phyloP scores from a whole-genome alignment of 768 basidiomycete species.

The Termitomyces sp. region DNA sequence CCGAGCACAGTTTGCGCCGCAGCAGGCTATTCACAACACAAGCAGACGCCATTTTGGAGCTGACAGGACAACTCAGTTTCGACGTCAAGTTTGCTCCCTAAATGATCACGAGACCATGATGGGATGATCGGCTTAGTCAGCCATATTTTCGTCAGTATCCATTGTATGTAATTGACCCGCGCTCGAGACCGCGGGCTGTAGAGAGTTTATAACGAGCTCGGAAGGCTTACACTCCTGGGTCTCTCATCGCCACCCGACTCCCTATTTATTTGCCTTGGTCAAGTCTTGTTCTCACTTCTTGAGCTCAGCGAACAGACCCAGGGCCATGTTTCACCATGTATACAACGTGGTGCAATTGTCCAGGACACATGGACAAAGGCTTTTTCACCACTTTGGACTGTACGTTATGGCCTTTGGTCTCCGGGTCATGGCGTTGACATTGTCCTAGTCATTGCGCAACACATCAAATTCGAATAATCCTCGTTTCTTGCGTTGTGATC shows the following conservation, averaged over 20 bases:
- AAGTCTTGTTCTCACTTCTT: neutral
- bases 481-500: slow-evolving; percentile 84
- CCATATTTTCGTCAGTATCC: neutral
- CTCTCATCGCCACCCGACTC: neutral
- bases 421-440: neutral
- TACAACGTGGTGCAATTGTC: slow-evolving; percentile 27
- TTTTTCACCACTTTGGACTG: slow-evolving; percentile 77
- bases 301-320: neutral
- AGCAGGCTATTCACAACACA: slow-evolving; percentile 8
- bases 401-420: slow-evolving; percentile 28
- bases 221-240: neutral
- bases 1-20: slow-evolving; percentile 4
- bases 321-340: slow-evolving; percentile 18
- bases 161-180: slow-evolving; percentile 1
- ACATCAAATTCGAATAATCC: slow-evolving; percentile 84
- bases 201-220: slow-evolving; percentile 1
- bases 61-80: slow-evolving; percentile 3
- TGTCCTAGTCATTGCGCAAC: slow-evolving; percentile 74
- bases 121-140: slow-evolving; percentile 10
- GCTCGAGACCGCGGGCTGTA: neutral
- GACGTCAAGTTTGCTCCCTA: neutral
- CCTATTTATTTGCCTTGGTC: slow-evolving; percentile 7
- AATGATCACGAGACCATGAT: slow-evolving; percentile 10
- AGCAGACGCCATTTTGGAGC: slow-evolving; percentile 16
- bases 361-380: slow-evolving; percentile 37